These are phyloP conservation scores for Verticillium isaacii DNA, from an alignment of 2,329 filamentous ascomycete species.

Conservation along the genomic window DNA sequence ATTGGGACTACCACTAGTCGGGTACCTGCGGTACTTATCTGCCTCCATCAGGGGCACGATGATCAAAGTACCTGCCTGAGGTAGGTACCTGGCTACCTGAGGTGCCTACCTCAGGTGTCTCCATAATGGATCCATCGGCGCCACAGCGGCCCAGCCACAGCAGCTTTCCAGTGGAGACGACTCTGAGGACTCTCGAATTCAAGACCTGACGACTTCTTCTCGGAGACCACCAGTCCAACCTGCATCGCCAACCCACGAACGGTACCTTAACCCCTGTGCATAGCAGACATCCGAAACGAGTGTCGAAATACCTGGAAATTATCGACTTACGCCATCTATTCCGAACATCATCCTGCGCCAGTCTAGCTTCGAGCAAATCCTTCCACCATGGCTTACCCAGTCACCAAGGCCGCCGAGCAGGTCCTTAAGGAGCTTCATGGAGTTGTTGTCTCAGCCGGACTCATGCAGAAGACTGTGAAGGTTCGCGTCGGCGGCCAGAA, in stretches of 20 bases:
- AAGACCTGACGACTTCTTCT: background rate
- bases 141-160: background rate
- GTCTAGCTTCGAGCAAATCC: background rate
- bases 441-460: slow-evolving; percentile 72
- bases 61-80: no score
- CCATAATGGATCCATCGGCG: background rate
- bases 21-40: no score
- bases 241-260: background rate
- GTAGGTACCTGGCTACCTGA: no score
- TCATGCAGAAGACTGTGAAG: slow-evolving; percentile 76
- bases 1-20: no score
- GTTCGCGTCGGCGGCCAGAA: slow-evolving; percentile 66
- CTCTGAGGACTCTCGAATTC: background rate
- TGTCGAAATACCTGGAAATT: no score
- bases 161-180: background rate
- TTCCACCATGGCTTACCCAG: slow-evolving; percentile 1
- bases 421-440: slow-evolving; percentile 53
- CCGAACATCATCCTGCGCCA: background rate
- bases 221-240: background rate
- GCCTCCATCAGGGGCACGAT: no score
- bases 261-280: background rate
- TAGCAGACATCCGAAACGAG: background rate
- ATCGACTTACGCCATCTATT: no score
- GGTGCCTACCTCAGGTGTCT: no score
- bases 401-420: slow-evolving; percentile 24